A percentile compares a stretch with the other conserved stretches of the same genome.
phyloP scores from a whole-genome alignment of 768 basidiomycete genomes.

The Kwoniella newhampshirensis region DNA sequence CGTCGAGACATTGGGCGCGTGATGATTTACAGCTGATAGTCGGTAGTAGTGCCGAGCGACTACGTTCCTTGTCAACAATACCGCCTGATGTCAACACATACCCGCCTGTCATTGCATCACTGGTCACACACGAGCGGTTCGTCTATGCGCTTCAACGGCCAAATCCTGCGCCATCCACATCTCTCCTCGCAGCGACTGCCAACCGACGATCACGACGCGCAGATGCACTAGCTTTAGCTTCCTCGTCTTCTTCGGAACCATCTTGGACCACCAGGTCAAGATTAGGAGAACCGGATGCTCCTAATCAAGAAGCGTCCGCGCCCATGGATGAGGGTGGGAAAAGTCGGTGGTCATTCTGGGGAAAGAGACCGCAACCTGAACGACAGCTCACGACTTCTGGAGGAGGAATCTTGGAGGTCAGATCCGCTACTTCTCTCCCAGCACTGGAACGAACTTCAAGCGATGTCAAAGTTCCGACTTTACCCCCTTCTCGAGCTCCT shows the following conservation, averaged over 20 bases:
- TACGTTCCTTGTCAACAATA: slow-evolving; percentile 32
- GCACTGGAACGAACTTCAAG: slow-evolving; percentile 7
- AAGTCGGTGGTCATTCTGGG: slow-evolving; percentile 49
- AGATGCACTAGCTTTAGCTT: slow-evolving; percentile 10
- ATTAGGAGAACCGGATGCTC: slow-evolving; percentile 46
- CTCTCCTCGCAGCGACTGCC: slow-evolving; percentile 29
- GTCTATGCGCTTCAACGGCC: slow-evolving; percentile 38
- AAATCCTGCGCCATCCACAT: slow-evolving; percentile 39
- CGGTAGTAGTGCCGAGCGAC: slow-evolving; percentile 19
- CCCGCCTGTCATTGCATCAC: slow-evolving; percentile 36
- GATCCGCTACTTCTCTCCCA: slow-evolving; percentile 19
- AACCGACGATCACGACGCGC: slow-evolving; percentile 18
- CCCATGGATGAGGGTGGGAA: slow-evolving; percentile 25
- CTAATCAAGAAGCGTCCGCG: slow-evolving; percentile 4
- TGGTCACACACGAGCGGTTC: slow-evolving; percentile 40
- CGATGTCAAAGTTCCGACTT: slow-evolving; percentile 4
- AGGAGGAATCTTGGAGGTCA: slow-evolving; percentile 50
- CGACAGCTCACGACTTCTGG: slow-evolving; percentile 46
- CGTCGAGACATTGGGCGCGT: slow-evolving; percentile 3
- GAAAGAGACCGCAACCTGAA: slow-evolving; percentile 27
- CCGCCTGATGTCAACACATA: slow-evolving; percentile 47
- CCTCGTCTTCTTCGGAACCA: neutral
- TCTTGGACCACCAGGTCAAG: slow-evolving; percentile 40
- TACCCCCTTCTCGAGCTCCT: slow-evolving; percentile 20
- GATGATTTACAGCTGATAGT: neutral